phyloP scores from a whole-genome alignment of 345 rosid genomes.

The Brassica rapa region DNA sequence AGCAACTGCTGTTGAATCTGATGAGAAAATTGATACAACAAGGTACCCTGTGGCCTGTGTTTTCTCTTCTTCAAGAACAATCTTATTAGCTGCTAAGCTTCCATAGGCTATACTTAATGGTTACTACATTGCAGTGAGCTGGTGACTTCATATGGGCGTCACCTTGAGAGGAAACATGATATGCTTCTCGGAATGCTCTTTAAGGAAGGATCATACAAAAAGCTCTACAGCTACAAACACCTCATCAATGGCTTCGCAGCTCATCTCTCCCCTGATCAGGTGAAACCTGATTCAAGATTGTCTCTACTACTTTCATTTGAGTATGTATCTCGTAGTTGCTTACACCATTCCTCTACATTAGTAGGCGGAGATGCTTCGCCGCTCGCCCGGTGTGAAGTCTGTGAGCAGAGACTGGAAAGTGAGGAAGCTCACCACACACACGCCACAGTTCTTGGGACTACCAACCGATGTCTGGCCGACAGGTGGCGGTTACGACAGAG shows the following conservation, averaged over 20 bases:
- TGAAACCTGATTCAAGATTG: constrained; percentile 42
- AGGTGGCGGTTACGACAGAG: constrained; percentile 93
- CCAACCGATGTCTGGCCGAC: constrained; percentile 99
- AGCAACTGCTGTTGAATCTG: constrained; percentile 86
- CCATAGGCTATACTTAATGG: background rate
- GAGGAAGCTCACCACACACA: constrained; percentile 92
- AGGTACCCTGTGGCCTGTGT: constrained; percentile 47
- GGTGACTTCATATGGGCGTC: constrained; percentile 77
- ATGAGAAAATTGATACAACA: constrained; percentile 71
- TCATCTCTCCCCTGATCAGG: constrained; percentile 85
- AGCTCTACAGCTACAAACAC: constrained; percentile 93
- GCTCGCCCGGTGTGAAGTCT: constrained; percentile 74
- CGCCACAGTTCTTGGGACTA: constrained; percentile 94
- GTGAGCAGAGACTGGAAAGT: constrained; percentile 97
- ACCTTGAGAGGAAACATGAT: constrained; percentile 91
- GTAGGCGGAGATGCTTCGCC: constrained; percentile 90
- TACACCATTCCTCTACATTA: constrained; percentile 55
- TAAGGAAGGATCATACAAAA: constrained; percentile 71
- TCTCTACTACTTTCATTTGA: background rate
- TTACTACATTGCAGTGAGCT: constrained; percentile 73
- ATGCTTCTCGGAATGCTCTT: constrained; percentile 83
- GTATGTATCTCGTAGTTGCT: constrained; percentile 18
- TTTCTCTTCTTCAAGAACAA: background rate
- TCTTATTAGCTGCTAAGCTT: background rate
- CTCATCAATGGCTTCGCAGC: constrained; percentile 95